phyloP scores from a whole-genome alignment of 305 asterid species.

The Plantago coronopus region DNA sequence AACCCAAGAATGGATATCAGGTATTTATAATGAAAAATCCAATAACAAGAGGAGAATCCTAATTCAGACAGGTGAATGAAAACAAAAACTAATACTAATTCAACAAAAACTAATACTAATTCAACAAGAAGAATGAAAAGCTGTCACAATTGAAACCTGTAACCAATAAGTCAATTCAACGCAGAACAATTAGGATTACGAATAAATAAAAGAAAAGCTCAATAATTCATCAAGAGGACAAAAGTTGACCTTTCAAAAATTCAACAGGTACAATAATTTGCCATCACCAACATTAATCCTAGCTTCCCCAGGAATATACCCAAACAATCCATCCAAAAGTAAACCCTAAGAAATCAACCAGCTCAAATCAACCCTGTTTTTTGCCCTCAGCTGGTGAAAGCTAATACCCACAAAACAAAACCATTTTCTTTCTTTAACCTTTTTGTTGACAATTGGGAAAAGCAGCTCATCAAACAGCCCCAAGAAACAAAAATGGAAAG shows the following conservation, averaged over 20 bases:
- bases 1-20: no score
- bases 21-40: no score
- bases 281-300: not conserved
- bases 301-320: not conserved
- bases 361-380: not conserved
- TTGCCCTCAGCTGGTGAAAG: not conserved
- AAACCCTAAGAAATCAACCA: not conserved
- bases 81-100: no score
- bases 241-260: not conserved
- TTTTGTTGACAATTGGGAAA: no score
- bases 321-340: not conserved
- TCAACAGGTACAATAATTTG: not conserved
- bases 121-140: no score
- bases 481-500: not conserved
- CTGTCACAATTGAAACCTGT: not conserved
- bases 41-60: no score
- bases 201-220: not conserved
- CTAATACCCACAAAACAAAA: not conserved
- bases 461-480: not conserved
- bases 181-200: not conserved
- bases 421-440: not conserved
- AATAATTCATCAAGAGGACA: not conserved
- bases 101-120: no score
- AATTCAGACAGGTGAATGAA: no score
- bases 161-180: not conserved